Evolutionary conservation across 345 rosid genomes (phyloP).

Genomic region (Melaleuca quinquenervia): DNA sequence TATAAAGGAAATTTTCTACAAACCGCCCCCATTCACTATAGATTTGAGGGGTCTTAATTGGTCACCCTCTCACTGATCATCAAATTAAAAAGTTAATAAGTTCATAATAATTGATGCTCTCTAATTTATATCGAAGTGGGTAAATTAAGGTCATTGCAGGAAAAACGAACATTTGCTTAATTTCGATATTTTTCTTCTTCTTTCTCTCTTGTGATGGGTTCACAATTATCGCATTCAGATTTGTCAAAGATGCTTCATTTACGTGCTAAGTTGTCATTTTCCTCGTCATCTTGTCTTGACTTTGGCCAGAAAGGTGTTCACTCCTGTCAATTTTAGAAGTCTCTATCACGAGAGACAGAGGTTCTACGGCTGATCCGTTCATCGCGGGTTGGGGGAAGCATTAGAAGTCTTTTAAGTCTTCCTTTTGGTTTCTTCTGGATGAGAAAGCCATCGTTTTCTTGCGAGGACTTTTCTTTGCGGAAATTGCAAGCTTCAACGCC

Average conservation of each 20-base stretch:
- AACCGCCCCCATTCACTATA: background rate
- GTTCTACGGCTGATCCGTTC: background rate
- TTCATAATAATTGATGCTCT: background rate
- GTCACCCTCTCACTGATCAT: no score
- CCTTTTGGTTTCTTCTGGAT: background rate
- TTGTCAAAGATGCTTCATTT: no score
- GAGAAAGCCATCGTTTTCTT: background rate
- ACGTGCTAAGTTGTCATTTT: background rate
- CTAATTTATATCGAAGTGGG: background rate
- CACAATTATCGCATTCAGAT: background rate
- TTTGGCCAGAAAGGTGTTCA: background rate
- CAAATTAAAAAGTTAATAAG: background rate
- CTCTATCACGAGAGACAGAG: no score
- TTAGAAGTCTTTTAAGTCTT: background rate
- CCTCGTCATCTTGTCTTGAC: background rate
- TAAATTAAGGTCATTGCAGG: background rate
- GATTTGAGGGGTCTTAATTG: background rate
- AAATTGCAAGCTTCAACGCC: background rate
- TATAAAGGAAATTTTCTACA: background rate
- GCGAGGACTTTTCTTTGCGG: background rate
- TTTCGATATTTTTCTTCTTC: no score
- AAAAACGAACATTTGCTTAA: background rate
- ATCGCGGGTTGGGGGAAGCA: background rate
- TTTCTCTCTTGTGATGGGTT: background rate
- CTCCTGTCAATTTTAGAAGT: background rate